A percentile compares a stretch with the other conserved stretches of the same genome.
Evolutionary conservation across 2,329 filamentous ascomycete genomes (phyloP).

Genomic region (Fusarium metavorans): DNA sequence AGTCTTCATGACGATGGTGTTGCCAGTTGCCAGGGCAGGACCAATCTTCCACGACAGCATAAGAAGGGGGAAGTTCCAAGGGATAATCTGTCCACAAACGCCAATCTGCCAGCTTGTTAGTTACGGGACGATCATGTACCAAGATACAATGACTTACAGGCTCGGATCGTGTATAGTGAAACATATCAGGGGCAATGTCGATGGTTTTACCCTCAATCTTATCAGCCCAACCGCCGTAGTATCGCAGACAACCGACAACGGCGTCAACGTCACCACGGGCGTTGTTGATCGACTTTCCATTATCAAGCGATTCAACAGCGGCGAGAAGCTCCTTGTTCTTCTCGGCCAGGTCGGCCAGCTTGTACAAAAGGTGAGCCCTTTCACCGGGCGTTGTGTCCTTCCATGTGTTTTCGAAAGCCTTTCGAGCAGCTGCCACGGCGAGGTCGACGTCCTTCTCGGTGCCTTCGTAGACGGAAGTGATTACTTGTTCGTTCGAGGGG

Average conservation of each 20-base stretch:
- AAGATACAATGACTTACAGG: conserved; percentile 57
- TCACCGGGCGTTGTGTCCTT: conserved; percentile 74
- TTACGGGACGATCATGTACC: not conserved
- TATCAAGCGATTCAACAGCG: conserved; percentile 87
- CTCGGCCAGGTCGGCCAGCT: conserved; percentile 84
- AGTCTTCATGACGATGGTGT: conserved; percentile 79
- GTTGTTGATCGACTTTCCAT: conserved; percentile 84
- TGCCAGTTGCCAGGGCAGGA: conserved; percentile 78
- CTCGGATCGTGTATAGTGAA: conserved; percentile 85
- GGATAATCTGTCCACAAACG: conserved; percentile 89
- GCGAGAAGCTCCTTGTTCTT: conserved; percentile 82
- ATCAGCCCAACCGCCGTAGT: conserved; percentile 85
- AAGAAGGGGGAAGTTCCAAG: conserved; percentile 88
- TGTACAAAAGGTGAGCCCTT: conserved; percentile 76
- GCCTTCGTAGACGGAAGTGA: conserved; percentile 84
- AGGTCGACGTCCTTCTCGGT: conserved; percentile 87
- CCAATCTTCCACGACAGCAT: conserved; percentile 88
- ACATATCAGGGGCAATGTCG: conserved; percentile 80
- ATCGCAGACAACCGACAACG: conserved; percentile 79
- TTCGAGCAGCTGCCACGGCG: conserved; percentile 86
- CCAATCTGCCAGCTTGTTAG: conserved; percentile 60
- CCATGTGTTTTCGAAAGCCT: conserved; percentile 84
- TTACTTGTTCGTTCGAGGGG: conserved; percentile 85
- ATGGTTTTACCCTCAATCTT: conserved; percentile 91
- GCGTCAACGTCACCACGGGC: conserved; percentile 80